These are phyloP conservation scores for Lasiodiplodia hormozganensis DNA, from an alignment of 2,329 filamentous ascomycete species.

Conservation along the genomic window DNA sequence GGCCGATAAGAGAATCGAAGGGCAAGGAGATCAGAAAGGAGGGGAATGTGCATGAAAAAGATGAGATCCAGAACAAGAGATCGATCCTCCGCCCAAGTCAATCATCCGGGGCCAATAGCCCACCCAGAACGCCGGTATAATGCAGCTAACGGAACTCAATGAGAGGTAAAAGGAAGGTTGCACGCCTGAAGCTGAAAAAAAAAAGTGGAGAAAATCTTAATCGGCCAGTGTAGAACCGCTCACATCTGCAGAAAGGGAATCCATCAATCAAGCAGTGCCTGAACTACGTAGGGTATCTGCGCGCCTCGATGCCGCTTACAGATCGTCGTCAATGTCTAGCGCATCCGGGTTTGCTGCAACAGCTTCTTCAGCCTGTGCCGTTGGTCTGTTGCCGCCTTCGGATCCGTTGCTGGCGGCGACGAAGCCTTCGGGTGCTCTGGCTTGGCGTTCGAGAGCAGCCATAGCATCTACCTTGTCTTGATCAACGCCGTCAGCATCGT, in stretches of 20 bases:
- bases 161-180: conserved; percentile 24
- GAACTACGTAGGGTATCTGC: conserved; percentile 27
- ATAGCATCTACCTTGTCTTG: conserved; percentile 77
- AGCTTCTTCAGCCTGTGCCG: conserved; percentile 44
- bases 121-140: conserved; percentile 26
- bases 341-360: conserved; percentile 79
- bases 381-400: conserved; percentile 55
- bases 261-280: conserved; percentile 9
- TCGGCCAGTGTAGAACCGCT: conserved; percentile 15
- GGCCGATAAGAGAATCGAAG: not conserved
- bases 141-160: conserved; percentile 26
- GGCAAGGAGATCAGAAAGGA: conserved; percentile 15
- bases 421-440: conserved; percentile 87
- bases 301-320: conserved; percentile 30
- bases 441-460: conserved; percentile 85
- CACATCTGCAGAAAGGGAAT: conserved; percentile 19
- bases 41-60: conserved; percentile 8
- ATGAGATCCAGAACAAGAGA: conserved; percentile 22
- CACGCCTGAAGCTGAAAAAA: conserved; percentile 12
- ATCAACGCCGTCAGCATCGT: conserved; percentile 52
- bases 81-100: conserved; percentile 19
- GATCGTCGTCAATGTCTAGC: conserved; percentile 74
- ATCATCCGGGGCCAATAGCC: conserved; percentile 14
- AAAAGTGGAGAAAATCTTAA: conserved; percentile 16
- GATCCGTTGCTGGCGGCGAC: conserved; percentile 83